Base-by-base conservation (phyloP, 257 asterid species). In the Solanum clarkiae region DNA sequence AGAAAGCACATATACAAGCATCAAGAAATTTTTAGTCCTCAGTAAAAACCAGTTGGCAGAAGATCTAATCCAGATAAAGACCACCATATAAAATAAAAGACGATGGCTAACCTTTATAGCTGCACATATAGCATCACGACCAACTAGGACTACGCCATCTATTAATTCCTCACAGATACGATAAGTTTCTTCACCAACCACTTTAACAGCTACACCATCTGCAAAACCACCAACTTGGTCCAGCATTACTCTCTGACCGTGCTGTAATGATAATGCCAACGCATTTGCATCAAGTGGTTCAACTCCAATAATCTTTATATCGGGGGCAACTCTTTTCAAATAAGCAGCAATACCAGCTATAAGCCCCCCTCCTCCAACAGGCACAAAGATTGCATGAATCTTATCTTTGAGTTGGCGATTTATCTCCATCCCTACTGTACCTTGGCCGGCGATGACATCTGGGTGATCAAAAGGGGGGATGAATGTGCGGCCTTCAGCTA, bases 171-270 rank as follows among this genome's bases (percentile, higher is more conserved):
- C 89, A 88, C 98, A 97, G 62, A 97, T 84, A 49, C 94, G 93
- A 72, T 89, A 97, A 74, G 95, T 94, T 86, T 97, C 99, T 87
- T 95, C 96, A 42, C 99, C 99, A 29, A 97, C 97, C 66, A 92
- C 98, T 89, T 93, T 97, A 66, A 97, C 98, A 44, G 99, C 99
- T 36, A 97, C 99, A 55, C 99, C 99, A 89, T 97, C 99, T 40
- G 98, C 99, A 86, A 95, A 97, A 86, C 98, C 98, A 86, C 97
- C 99, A 18, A 92, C 98, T 82, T 97, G 98, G 87, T 95, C 98
- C 87, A 97, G 89, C 90, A 87, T 83, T 54, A 96, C 95, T 83
- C 98, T 90, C 86, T 87, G 88, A 83, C 94, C 97, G 70, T 92
- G 97, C 84, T 91, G 97, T 88, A 97, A 79, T 5, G 99, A 97